phyloP scores from a whole-genome alignment of 2,329 filamentous ascomycete genomes.

The Penicillium sumatraense region DNA sequence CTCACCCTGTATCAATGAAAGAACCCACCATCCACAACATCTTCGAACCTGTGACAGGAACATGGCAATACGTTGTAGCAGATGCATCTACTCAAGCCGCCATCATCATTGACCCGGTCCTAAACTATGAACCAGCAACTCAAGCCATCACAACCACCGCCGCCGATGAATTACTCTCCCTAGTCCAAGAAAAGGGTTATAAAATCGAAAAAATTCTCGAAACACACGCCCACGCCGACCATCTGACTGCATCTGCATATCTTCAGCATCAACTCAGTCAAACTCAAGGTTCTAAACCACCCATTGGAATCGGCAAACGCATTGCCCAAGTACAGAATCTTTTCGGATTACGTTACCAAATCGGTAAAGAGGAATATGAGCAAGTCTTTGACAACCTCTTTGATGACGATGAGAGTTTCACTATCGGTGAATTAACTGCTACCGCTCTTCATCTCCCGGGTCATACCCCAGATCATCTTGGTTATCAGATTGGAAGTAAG shows the following conservation, averaged over 20 bases:
- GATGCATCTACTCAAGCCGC: constrained; percentile 56
- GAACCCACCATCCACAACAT: constrained; percentile 35
- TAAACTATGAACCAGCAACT: constrained; percentile 58
- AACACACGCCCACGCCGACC: constrained; percentile 60
- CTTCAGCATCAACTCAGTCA: constrained; percentile 53
- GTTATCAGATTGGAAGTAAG: constrained; percentile 59
- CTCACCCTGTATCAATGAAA: not conserved
- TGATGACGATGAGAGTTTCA: constrained; percentile 60
- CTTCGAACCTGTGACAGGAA: constrained; percentile 52
- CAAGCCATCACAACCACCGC: constrained; percentile 54
- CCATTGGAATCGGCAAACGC: constrained; percentile 62
- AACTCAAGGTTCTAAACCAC: constrained; percentile 44
- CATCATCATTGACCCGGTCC: constrained; percentile 66
- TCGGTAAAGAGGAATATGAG: constrained; percentile 50
- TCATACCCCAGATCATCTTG: constrained; percentile 67
- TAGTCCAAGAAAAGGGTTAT: constrained; percentile 53
- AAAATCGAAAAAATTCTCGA: constrained; percentile 60
- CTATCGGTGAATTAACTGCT: constrained; percentile 54
- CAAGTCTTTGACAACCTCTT: constrained; percentile 59
- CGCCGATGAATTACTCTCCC: constrained; percentile 57
- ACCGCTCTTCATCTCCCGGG: constrained; percentile 64
- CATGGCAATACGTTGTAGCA: constrained; percentile 67
- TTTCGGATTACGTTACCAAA: constrained; percentile 58
- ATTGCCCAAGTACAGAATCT: constrained; percentile 59
- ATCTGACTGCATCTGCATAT: constrained; percentile 64